These are phyloP conservation scores for Diospyros lotus DNA, from an alignment of 148 eudicot genomes.

Conservation along the genomic window DNA sequence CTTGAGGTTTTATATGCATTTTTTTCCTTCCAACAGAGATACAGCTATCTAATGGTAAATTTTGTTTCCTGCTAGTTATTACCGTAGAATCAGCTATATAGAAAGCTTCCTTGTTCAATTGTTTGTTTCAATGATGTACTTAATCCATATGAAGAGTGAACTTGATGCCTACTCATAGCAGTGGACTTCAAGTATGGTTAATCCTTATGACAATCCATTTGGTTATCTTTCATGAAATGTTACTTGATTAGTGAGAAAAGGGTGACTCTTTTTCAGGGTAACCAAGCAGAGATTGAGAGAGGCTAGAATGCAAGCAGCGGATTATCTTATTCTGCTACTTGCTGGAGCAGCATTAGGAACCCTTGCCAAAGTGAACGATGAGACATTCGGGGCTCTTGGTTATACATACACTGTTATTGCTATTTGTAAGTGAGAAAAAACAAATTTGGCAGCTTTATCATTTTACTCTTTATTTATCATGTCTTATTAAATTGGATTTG, in stretches of 20 bases:
- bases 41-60: no score
- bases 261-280: conserved; percentile 40
- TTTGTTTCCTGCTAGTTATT: no score
- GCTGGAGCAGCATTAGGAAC: conserved; percentile 94
- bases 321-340: conserved; percentile 77
- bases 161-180: no score
- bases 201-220: neutral
- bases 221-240: neutral
- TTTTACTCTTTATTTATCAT: neutral
- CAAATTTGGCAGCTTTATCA: neutral
- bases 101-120: no score
- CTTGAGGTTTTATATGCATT: no score
- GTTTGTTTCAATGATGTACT: no score
- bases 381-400: conserved; percentile 76
- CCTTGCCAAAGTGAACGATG: conserved; percentile 74
- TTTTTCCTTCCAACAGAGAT: no score
- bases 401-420: conserved; percentile 88
- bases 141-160: no score
- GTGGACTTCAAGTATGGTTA: no score
- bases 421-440: conserved; percentile 61
- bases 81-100: no score
- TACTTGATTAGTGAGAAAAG: conserved; percentile 5
- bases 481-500: neutral
- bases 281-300: conserved; percentile 88
- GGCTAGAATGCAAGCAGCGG: conserved; percentile 78